Base-by-base conservation (phyloP, 116 monocot genomes). In the Iris pallida region DNA sequence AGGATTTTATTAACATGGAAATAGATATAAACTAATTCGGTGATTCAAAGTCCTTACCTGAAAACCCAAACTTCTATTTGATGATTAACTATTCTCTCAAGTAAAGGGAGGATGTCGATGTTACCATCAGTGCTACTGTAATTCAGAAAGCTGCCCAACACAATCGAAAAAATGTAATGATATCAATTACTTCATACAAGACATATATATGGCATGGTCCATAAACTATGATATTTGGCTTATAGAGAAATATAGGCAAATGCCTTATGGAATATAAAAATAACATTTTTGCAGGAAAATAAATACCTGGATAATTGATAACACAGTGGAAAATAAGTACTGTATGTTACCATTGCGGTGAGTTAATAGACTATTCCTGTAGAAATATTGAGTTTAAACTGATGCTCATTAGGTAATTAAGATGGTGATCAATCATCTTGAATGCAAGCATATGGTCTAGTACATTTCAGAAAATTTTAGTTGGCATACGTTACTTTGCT, bases 21-120 rank as follows among this genome's bases (percentile, higher is more conserved):
- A 57, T n/a, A 15, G 4, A 53, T 42, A 6, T 4, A 57, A 55
- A 18, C 14, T 14, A 42, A 53, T 54, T 13, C 0, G 20, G 20
- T 15, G 5, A 18, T 16, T 7, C 41, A 13, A 40, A 71, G 8
- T 61, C 3, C 71, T 80, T 65, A 83, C 90, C 90, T 90, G 78
- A 82, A 90, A 60, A 86, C 54, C 90, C 80, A 86, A 66, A 86
- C 73, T 17, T 82, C 83, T 76, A 86, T 90, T 14, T 57, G 11
- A 30, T 90, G 47, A 15, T 43, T 55, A 6, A 86, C 46, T 68
- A 90, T 83, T 65, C 61, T 75, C 65, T 76, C 73, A 18, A 90
- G 86, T 65, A 82, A 58, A 15, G 90, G 90, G 16, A 90, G 72
- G 40, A 90, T 90, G 75, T 83, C 73, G 63, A 81, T 78, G 72